phyloP scores from a whole-genome alignment of 768 basidiomycete species.

The Hirschioporus abietinus region DNA sequence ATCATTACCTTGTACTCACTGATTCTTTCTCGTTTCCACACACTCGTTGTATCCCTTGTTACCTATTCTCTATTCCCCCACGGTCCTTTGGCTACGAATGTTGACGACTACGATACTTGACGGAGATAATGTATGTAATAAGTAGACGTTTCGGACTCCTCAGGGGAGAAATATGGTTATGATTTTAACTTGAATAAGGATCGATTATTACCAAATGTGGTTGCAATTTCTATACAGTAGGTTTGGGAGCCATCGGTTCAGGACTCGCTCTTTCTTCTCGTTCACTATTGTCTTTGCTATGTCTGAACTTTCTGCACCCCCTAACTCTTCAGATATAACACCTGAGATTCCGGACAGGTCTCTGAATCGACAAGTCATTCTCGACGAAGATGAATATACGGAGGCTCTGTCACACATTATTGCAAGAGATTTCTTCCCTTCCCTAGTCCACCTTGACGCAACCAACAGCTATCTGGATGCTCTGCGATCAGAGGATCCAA shows the following conservation, averaged over 20 bases:
- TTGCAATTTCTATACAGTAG: not conserved
- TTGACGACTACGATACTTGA: not conserved
- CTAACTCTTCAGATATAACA: not conserved
- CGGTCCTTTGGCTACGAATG: not conserved
- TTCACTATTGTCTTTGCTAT: not conserved
- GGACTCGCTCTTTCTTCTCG: not conserved
- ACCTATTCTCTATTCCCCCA: not conserved
- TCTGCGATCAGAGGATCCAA: constrained; percentile 66
- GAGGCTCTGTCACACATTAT: constrained; percentile 87
- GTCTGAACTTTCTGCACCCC: not conserved
- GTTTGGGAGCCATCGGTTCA: not conserved
- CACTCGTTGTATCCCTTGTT: constrained; percentile 1
- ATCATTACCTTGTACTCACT: constrained; percentile 1
- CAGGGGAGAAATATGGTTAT: not conserved
- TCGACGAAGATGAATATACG: constrained; percentile 95
- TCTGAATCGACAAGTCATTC: constrained; percentile 63
- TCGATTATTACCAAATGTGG: not conserved
- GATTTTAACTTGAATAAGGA: not conserved
- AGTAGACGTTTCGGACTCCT: not conserved
- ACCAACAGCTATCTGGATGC: constrained; percentile 85
- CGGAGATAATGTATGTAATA: constrained; percentile 1
- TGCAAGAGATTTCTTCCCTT: constrained; percentile 96
- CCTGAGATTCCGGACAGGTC: constrained; percentile 39
- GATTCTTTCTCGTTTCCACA: not conserved
- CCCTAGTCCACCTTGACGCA: constrained; percentile 82